phyloP scores from a whole-genome alignment of 2,329 filamentous ascomycete genomes.

The Mycosphaerella sp. region DNA sequence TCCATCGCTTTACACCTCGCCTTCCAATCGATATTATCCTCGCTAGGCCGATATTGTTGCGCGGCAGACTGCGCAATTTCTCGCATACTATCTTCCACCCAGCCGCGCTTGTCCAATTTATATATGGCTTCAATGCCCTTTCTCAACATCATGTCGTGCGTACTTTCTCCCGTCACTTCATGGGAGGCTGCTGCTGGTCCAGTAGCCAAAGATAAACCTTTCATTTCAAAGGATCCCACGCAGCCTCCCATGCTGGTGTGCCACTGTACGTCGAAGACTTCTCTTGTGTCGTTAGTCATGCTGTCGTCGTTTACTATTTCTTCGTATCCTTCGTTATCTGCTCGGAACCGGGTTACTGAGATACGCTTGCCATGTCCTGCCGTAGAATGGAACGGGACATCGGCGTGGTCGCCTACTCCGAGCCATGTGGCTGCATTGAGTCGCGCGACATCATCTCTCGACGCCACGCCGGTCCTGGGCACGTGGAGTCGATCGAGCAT shows the following conservation, averaged over 20 bases:
- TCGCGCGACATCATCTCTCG: slow-evolving; percentile 33
- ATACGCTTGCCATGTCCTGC: slow-evolving; percentile 34
- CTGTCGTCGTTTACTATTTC: slow-evolving; percentile 34
- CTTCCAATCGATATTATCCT: slow-evolving; percentile 29
- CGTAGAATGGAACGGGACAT: slow-evolving; percentile 35
- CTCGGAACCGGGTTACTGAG: slow-evolving; percentile 38
- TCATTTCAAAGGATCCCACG: slow-evolving; percentile 39
- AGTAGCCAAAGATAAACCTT: slow-evolving; percentile 31
- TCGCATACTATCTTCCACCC: slow-evolving; percentile 19
- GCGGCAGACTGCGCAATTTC: slow-evolving; percentile 18
- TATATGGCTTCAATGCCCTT: slow-evolving; percentile 17
- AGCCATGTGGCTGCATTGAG: slow-evolving; percentile 42
- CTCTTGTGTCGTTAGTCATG: slow-evolving; percentile 37
- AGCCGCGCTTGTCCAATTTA: slow-evolving; percentile 16
- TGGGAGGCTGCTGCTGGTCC: slow-evolving; percentile 1
- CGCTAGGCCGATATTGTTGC: slow-evolving; percentile 3
- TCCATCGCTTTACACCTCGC: slow-evolving; percentile 28
- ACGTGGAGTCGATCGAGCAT: slow-evolving; percentile 37
- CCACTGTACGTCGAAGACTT: slow-evolving; percentile 43
- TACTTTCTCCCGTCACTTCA: slow-evolving; percentile 6
- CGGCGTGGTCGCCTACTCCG: slow-evolving; percentile 29
- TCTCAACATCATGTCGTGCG: slow-evolving; percentile 24
- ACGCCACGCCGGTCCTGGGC: slow-evolving; percentile 30
- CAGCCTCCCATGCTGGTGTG: slow-evolving; percentile 38
- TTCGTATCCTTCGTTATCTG: slow-evolving; percentile 32